A percentile compares a stretch with the other conserved stretches of the same genome.
Evolutionary conservation across 257 asterid species (phyloP).

Genomic region (Nicotiana attenuata): DNA sequence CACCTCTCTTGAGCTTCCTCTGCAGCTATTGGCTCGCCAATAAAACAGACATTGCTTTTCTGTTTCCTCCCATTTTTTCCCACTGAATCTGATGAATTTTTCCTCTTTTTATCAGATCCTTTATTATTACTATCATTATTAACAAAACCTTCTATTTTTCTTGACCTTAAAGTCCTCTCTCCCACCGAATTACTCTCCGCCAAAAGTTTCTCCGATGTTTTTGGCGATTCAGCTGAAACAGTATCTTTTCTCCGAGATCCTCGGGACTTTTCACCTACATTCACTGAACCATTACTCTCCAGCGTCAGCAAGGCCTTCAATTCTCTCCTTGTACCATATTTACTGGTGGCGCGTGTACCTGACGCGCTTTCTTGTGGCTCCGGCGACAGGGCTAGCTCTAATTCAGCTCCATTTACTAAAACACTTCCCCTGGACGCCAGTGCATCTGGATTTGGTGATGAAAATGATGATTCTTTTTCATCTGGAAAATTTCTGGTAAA

Average conservation of each 20-base stretch:
- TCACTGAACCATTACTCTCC: background rate
- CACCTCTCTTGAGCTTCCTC: conserved; percentile 66
- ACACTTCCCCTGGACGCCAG: conserved; percentile 17
- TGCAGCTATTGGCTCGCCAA: conserved; percentile 67
- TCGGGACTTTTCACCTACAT: background rate
- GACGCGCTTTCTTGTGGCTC: background rate
- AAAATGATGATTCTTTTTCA: background rate
- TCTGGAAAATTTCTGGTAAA: background rate
- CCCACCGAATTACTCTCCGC: conserved; percentile 11
- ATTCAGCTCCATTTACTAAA: background rate
- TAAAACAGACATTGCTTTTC: conserved; percentile 32
- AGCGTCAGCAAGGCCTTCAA: background rate
- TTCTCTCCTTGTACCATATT: background rate
- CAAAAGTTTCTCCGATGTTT: background rate
- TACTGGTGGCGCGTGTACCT: background rate
- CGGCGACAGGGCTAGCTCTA: background rate
- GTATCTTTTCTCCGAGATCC: background rate
- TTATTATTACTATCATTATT: conserved; percentile 7
- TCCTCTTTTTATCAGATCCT: conserved; percentile 2
- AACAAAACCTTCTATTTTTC: conserved; percentile 29
- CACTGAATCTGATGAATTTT: background rate
- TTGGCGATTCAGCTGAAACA: conserved; percentile 6
- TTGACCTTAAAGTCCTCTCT: conserved; percentile 42
- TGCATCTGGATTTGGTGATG: conserved; percentile 16
- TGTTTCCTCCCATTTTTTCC: conserved; percentile 7